Evolutionary conservation across 352 stramenopile genomes (phyloP), one percentile per base, ranked within the genome.

Genomic region (Achlya hypogyna): DNA sequence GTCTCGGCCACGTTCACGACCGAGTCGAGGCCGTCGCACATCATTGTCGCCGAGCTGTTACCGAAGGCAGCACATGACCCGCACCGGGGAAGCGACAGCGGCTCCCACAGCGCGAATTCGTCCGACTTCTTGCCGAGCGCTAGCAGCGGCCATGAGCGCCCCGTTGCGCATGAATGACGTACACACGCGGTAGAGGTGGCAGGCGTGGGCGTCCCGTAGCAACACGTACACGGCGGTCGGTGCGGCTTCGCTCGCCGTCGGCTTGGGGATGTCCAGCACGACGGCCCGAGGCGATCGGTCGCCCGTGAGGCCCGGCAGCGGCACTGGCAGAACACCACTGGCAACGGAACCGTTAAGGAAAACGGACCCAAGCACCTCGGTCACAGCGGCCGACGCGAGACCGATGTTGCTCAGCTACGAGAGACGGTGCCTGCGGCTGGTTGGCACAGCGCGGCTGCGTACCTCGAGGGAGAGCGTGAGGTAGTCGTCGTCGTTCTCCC

Each of bases 171-270:
- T 51, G 32, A 9, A 6, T 32, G 56, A 78, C 79, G 54, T 76
- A 87, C 78, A 79, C 40, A 86, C 69, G 59, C 80, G 80, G 54
- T 79, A 79, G 32, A 86, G 59, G n/a, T 81, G 71, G n/a, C 80
- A 89, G 16, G 76, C 77, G n/a, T 75, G 68, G 0, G 49, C 16
- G 60, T 89, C 80, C 5, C 78, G 72, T 23, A 89, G 53, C 31
- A 87, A 56, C 3, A 87, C 51, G 51, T 81, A 87, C 27, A 83
- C 52, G 49, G 27, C 0, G 54, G 25, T 10, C 9, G 14, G 58
- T 25, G 34, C 34, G 14, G 14, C 6, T 18, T 45, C 38, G 2
- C 2, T 47, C 42, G 20, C 34, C 54, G 29, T 53, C 27, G 62
- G 22, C 23, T 74, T 62, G 9, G 58, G 34, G 10, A 69, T 67